Base-by-base conservation (phyloP, 2,329 filamentous ascomycete species). In the Claviceps cyperi region DNA sequence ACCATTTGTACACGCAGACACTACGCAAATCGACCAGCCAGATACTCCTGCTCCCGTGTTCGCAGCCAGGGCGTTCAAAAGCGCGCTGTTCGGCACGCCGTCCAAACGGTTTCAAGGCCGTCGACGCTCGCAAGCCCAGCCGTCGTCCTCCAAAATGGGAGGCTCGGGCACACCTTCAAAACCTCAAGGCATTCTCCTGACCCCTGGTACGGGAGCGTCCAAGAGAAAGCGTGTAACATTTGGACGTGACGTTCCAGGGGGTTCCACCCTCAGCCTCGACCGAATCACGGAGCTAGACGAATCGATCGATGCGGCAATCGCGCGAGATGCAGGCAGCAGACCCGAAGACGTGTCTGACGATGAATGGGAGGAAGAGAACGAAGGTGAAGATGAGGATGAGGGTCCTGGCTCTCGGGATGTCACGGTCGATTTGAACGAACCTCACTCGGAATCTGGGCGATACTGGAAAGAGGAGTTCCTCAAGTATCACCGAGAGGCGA, bases 401-500 rank as follows among this genome's bases (percentile, higher is more conserved):
- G 65, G 66, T 38, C 61, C 66, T 36, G 68, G 66, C 56, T 75
- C 78, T 48, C 71, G 75, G 50, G 83, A 88, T 57, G 68, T 81
- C 51, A 87, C 84, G 0, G 66, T 82, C 46, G 84, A 89, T 58
- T 67, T 87, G 46, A 83, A 83, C 54, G 81, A 86, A 58, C 85
- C 86, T 6, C 77, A 81, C 54, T 87, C 84, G 2, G 77, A 83
- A 52, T 88, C 84, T 4, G 85, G 84, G 6, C 80, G 77, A 58
- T 89, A 85, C 65, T 91, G 86, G 86, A 90, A 90, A 65, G 75
- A 78, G 22, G 78, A 88, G 60, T 90, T 85, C 58, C 76, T 86
- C 56, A 76, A 74, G 50, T 91, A 90, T 59, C 80, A 86, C 46
- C 73, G 78, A 43, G 83, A 84, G 54, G 85, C 84, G 54, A 80